phyloP scores from a whole-genome alignment of 192 early-diverging fungal species.

The Borealophlyctis nickersoniae region DNA sequence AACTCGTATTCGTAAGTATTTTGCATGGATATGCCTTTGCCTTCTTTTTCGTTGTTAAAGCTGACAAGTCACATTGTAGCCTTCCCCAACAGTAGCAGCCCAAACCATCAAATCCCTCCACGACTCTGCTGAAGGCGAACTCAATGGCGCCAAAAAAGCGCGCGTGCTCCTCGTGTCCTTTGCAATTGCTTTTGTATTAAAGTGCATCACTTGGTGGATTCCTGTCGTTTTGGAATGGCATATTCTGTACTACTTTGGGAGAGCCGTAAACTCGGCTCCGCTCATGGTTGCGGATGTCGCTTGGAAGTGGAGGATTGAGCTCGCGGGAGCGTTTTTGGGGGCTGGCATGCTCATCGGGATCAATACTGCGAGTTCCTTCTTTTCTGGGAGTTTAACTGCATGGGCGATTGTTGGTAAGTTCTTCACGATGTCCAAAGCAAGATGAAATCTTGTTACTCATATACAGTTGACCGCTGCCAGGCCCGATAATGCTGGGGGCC shows the following conservation, averaged over 20 bases:
- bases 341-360: constrained; percentile 59
- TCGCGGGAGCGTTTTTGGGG: constrained; percentile 46
- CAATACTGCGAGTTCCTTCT: constrained; percentile 51
- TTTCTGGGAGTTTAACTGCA: constrained; percentile 47
- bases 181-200: neutral
- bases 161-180: constrained; percentile 2
- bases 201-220: constrained; percentile 11
- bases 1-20: constrained; percentile 79
- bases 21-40: too few species aligned
- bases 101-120: constrained; percentile 61
- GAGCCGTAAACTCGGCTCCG: neutral
- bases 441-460: too few species aligned
- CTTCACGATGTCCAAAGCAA: too few species aligned
- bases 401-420: constrained; percentile 22
- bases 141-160: constrained; percentile 8
- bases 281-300: constrained; percentile 17
- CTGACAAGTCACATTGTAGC: too few species aligned
- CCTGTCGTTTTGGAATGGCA: constrained; percentile 24
- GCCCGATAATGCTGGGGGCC: neutral
- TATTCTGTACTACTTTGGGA: constrained; percentile 21
- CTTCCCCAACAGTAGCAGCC: constrained; percentile 79
- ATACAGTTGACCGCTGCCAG: neutral
- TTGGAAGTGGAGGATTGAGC: neutral
- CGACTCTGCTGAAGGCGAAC: constrained; percentile 35
- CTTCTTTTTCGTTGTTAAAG: too few species aligned